Evolutionary conservation across 495 filamentous ascomycete genomes (phyloP), one percentile per base, ranked within the genome.

Genomic region (Pyrenula aspistea): DNA sequence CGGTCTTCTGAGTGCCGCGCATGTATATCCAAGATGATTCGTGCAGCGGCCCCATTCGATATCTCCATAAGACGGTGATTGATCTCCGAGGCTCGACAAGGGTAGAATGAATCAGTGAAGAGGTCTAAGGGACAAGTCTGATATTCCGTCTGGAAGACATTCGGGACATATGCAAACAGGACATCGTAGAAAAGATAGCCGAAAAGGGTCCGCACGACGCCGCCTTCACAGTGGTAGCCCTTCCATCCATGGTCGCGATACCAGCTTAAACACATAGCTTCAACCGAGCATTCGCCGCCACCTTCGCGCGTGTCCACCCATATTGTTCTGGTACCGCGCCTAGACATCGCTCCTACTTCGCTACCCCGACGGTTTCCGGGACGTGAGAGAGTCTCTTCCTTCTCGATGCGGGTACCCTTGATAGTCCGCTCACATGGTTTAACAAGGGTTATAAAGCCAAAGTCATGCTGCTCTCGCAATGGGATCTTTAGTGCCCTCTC

Each of bases 51-150:
- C n/a, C 85, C 88, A 63, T 91, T 91, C 49, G 77, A 81, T 55
- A 97, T 89, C 63, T 92, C 84, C 2, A 86, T 87, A 2, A 97
- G 76, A 20, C 91, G 85, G 62, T 83, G 83, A 67, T 96, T 94
- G 64, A 97, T 95, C 70, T 95, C 91, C 2, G 84, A 88, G 22
- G 85, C 81, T 8, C 93, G 81, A 25, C 83, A 80, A 0, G 88
- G 83, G 64, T 89, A 97, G 75, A 98, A 98, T 19, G 89, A 84
- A 70, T 96, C 93, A 2, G 91, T 96, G 66, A 92, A 85, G 8
- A 98, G 76, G 65, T 98, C 93, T 12, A 98, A 74, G 0, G 93
- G 93, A 63, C 89, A 94, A 0, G 89, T 95, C 65, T 98, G 93
- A 67, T 85, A 98, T 2, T 86, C 77, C 2, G 92, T 98, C 65